phyloP scores from a whole-genome alignment of 2,329 filamentous ascomycete species.

The Xylaria arbuscula region DNA sequence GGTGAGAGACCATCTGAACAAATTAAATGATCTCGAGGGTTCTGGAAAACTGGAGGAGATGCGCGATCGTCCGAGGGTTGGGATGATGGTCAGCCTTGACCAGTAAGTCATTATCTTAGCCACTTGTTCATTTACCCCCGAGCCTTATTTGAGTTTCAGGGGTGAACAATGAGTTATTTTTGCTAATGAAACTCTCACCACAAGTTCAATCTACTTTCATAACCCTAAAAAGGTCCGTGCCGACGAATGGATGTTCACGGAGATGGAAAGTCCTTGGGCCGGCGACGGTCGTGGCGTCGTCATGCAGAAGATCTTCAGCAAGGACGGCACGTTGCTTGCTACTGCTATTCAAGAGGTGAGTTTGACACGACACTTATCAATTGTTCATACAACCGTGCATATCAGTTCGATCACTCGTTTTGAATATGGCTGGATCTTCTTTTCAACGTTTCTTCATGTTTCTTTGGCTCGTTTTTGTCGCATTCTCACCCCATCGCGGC shows the following conservation, averaged over 20 bases:
- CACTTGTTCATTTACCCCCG: background rate
- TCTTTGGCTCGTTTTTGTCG: slow-evolving; percentile 16
- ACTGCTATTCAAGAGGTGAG: slow-evolving; percentile 83
- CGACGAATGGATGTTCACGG: slow-evolving; percentile 82
- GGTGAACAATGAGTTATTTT: background rate
- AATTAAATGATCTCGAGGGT: slow-evolving; percentile 58
- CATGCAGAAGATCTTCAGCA: slow-evolving; percentile 76
- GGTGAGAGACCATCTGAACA: slow-evolving; percentile 52
- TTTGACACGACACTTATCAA: slow-evolving; percentile 27
- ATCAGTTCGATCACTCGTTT: slow-evolving; percentile 4
- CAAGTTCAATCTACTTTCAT: slow-evolving; percentile 71
- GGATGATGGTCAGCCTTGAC: slow-evolving; percentile 88
- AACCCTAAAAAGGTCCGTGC: slow-evolving; percentile 67
- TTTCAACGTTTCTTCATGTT: background rate
- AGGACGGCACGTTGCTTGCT: slow-evolving; percentile 77
- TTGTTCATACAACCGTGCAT: background rate
- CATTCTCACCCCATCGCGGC: background rate
- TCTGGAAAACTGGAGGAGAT: slow-evolving; percentile 62
- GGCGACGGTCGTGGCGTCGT: slow-evolving; percentile 82
- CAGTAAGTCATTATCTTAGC: slow-evolving; percentile 57
- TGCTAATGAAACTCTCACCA: background rate
- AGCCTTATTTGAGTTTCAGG: background rate
- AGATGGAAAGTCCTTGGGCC: slow-evolving; percentile 84
- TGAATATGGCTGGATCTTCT: background rate
- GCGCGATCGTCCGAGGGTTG: slow-evolving; percentile 67